phyloP scores from a whole-genome alignment of 2,329 filamentous ascomycete genomes.

The Bipolaris victoriae region DNA sequence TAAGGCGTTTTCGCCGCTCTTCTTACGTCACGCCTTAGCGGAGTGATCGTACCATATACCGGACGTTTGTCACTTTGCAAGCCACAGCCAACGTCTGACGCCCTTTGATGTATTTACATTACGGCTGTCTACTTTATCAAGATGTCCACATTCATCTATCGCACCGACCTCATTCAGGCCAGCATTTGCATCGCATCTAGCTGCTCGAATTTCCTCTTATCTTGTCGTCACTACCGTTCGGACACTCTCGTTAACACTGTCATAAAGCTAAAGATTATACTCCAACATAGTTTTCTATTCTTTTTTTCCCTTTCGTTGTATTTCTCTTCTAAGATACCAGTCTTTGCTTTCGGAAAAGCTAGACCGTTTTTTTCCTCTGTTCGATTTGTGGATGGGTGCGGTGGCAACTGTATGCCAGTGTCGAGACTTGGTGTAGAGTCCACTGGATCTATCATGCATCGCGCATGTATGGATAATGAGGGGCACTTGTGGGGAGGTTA shows the following conservation, averaged over 20 bases:
- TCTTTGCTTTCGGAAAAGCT: slow-evolving; percentile 41
- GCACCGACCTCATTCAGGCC: slow-evolving; percentile 25
- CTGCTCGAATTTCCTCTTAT: slow-evolving; percentile 20
- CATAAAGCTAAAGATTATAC: slow-evolving; percentile 36
- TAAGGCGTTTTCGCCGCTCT: slow-evolving; percentile 53
- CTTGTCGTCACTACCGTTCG: slow-evolving; percentile 38
- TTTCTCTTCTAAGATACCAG: slow-evolving; percentile 53
- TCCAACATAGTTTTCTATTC: slow-evolving; percentile 27
- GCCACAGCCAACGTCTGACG: slow-evolving; percentile 2
- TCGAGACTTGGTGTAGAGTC: slow-evolving; percentile 26
- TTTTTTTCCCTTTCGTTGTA: slow-evolving; percentile 30
- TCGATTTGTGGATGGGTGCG: slow-evolving; percentile 24
- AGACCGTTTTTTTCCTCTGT: slow-evolving; percentile 42
- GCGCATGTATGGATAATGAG: slow-evolving; percentile 22
- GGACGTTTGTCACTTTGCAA: slow-evolving; percentile 17
- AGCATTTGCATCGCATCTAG: slow-evolving; percentile 22
- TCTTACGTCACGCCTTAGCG: slow-evolving; percentile 17
- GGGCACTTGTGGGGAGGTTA: slow-evolving; percentile 38
- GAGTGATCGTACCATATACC: slow-evolving; percentile 42
- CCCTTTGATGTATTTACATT: slow-evolving; percentile 31
- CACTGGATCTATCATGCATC: slow-evolving; percentile 33
- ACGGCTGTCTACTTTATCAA: slow-evolving; percentile 10
- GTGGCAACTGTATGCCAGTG: slow-evolving; percentile 20
- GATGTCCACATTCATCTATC: slow-evolving; percentile 5
- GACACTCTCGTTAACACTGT: slow-evolving; percentile 43